Evolutionary conservation across 495 filamentous ascomycete genomes (phyloP).

Genomic region (Penicillium salamii): DNA sequence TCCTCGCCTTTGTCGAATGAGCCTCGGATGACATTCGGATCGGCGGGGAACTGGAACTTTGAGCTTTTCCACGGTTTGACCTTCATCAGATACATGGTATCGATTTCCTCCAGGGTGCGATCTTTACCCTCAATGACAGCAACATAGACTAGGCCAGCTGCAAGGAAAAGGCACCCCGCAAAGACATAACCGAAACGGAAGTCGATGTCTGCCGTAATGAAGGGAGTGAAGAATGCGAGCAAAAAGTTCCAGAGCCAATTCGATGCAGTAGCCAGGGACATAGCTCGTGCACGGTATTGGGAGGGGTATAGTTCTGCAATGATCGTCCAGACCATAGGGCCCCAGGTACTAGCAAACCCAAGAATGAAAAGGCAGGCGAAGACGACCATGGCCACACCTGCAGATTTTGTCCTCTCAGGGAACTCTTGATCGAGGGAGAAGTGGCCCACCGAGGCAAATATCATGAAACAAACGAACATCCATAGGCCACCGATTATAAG

Average conservation of each 20-base stretch:
- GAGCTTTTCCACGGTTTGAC: slow-evolving; percentile 62
- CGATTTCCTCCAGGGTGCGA: slow-evolving; percentile 72
- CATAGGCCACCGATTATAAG: slow-evolving; percentile 64
- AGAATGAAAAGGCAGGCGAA: slow-evolving; percentile 65
- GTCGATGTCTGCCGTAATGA: slow-evolving; percentile 64
- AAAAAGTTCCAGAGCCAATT: slow-evolving; percentile 93
- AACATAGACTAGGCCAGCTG: slow-evolving; percentile 63
- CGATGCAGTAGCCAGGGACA: slow-evolving; percentile 72
- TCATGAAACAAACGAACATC: slow-evolving; percentile 69
- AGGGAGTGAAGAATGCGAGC: slow-evolving; percentile 76
- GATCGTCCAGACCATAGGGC: slow-evolving; percentile 78
- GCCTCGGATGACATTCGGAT: slow-evolving; percentile 16
- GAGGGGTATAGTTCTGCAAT: slow-evolving; percentile 77
- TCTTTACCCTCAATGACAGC: slow-evolving; percentile 67
- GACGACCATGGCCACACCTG: slow-evolving; percentile 69
- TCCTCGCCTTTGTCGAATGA: slow-evolving; percentile 20
- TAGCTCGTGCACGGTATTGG: slow-evolving; percentile 67
- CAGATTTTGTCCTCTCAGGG: slow-evolving; percentile 49
- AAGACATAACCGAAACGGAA: slow-evolving; percentile 79
- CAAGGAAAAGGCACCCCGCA: slow-evolving; percentile 63
- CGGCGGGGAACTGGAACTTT: slow-evolving; percentile 41
- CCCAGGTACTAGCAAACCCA: slow-evolving; percentile 67
- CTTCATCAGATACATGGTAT: slow-evolving; percentile 74
- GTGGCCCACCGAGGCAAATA: slow-evolving; percentile 67
- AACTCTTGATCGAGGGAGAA: slow-evolving; percentile 52